Evolutionary conservation across 1,284 basidiomycete species (phyloP).

Genomic region (Hemileia vastatrix): DNA sequence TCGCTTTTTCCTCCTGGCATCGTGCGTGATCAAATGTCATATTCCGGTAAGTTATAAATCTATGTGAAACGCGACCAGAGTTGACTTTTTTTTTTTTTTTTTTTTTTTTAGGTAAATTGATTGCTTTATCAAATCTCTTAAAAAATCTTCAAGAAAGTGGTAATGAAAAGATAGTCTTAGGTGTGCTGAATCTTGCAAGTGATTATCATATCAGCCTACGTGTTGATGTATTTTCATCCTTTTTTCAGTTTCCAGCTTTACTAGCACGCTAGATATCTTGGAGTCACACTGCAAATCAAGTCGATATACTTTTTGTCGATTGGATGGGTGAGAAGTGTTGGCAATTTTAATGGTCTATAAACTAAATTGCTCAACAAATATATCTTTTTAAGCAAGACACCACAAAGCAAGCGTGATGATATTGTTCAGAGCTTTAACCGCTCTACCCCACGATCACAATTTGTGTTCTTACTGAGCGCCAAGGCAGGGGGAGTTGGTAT

Average conservation of each 20-base stretch:
- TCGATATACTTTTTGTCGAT: slow-evolving; percentile 66
- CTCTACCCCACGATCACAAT: slow-evolving; percentile 36
- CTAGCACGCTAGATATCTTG: slow-evolving; percentile 77
- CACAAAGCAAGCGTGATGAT: slow-evolving; percentile 68
- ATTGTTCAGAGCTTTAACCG: slow-evolving; percentile 68
- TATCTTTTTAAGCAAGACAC: slow-evolving; percentile 56
- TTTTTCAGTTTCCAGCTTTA: slow-evolving; percentile 37
- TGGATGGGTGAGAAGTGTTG: slow-evolving; percentile 58
- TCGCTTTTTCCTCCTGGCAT: slow-evolving; percentile 58
- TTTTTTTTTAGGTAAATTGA: slow-evolving; percentile 51
- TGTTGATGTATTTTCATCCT: not conserved
- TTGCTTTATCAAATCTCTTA: slow-evolving; percentile 65
- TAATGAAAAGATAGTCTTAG: slow-evolving; percentile 80
- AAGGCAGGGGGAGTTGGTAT: slow-evolving; percentile 94
- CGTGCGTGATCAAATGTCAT: slow-evolving; percentile 58
- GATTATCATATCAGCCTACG: slow-evolving; percentile 31
- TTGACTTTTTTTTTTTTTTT: not conserved
- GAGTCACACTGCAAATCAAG: slow-evolving; percentile 71
- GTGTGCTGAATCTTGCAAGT: slow-evolving; percentile 34
- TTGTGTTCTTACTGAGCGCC: slow-evolving; percentile 84
- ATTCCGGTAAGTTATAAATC: slow-evolving; percentile 35
- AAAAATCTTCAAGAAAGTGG: slow-evolving; percentile 56
- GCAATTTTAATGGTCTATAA: not conserved
- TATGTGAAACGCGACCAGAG: not conserved
- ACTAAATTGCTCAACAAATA: not conserved